phyloP scores from a whole-genome alignment of 257 asterid species.

The Paulownia fortunei region DNA sequence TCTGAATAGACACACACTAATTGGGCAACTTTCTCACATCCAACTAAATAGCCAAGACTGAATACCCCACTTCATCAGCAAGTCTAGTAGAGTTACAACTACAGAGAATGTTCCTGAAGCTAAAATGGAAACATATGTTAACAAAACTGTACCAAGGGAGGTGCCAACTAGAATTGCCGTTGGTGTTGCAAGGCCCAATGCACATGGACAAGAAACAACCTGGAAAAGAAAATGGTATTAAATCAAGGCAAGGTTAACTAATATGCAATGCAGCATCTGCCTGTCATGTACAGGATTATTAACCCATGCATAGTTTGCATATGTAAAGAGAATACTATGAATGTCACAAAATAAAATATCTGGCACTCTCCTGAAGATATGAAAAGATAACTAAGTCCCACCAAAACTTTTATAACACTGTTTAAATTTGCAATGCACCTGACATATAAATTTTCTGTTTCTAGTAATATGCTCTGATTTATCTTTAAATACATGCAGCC shows the following conservation, averaged over 20 bases:
- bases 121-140: slow-evolving; percentile 15
- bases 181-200: slow-evolving; percentile 99
- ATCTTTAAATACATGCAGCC: neutral
- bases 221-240: slow-evolving; percentile 39
- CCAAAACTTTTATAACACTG: neutral
- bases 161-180: slow-evolving; percentile 98
- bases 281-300: neutral
- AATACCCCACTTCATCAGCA: slow-evolving; percentile 1
- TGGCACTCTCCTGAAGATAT: neutral
- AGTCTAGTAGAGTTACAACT: slow-evolving; percentile 2
- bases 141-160: slow-evolving; percentile 74
- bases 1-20: neutral
- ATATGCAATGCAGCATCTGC: slow-evolving; percentile 21
- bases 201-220: slow-evolving; percentile 99
- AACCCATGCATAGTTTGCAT: neutral
- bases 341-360: neutral
- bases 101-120: neutral
- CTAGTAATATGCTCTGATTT: neutral
- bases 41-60: slow-evolving; percentile 26
- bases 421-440: neutral
- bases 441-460: neutral
- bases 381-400: neutral
- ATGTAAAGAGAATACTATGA: neutral
- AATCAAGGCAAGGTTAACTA: slow-evolving; percentile 25
- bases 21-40: neutral